Percentiles rank a stretch among this genome's conserved stretches.
Evolutionary conservation across 148 eudicot genomes (phyloP).

Genomic region (Nyssa sinensis): DNA sequence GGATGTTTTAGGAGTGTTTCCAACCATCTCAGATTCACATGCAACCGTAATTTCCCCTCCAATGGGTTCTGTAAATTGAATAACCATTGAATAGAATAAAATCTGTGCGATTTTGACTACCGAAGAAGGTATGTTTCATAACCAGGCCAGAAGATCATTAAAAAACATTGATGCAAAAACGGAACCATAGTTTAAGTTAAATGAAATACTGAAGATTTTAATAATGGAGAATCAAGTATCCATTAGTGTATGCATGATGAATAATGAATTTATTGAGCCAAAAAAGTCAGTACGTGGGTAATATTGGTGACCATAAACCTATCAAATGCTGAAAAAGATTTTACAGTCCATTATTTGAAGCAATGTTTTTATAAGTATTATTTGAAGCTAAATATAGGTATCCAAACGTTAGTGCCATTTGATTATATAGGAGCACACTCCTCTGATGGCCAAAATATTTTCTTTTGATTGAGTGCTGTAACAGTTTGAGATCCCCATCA

Average conservation of each 20-base stretch:
- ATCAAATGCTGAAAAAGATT: background rate
- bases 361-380: too few relatives aligned
- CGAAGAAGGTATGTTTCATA: background rate
- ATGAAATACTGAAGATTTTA: too few relatives aligned
- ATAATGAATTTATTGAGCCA: too few relatives aligned
- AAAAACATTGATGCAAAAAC: too few relatives aligned
- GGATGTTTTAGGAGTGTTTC: slow-evolving; percentile 48
- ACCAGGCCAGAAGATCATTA: too few relatives aligned
- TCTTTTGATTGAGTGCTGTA: background rate
- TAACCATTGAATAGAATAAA: background rate
- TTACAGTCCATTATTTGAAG: too few relatives aligned
- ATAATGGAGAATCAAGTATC: too few relatives aligned
- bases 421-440: slow-evolving; percentile 2
- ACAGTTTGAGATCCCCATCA: background rate
- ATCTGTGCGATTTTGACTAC: background rate
- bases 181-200: too few relatives aligned
- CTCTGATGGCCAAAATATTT: background rate
- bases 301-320: too few relatives aligned
- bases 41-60: slow-evolving; percentile 83
- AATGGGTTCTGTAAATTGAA: slow-evolving; percentile 63
- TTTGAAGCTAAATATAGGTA: background rate
- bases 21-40: slow-evolving; percentile 55
- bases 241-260: too few relatives aligned
- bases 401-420: background rate
- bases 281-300: too few relatives aligned